Evolutionary conservation across 257 asterid species (phyloP), one percentile per base, ranked within the genome.

Genomic region (Mentha longifolia): DNA sequence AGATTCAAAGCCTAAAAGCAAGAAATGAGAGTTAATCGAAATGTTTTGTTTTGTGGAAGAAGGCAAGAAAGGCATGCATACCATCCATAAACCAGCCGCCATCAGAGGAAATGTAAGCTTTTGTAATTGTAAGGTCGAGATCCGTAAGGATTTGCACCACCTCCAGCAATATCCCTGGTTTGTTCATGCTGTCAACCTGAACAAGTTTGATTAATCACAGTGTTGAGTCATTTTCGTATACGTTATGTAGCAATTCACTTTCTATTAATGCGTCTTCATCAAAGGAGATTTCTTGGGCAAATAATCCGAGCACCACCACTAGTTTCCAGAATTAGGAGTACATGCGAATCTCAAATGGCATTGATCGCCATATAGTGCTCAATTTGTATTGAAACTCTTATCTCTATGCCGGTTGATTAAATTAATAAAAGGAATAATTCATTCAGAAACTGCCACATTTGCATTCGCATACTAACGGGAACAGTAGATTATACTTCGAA

Each of bases 31-130:
- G 30, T 61, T 14, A 19, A 52, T 16, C 41, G 42, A 19, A 65
- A 28, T 30, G 71, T 20, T 74, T 17, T 77, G 55, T 54, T 50
- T 11, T 17, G 11, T 57, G 50, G 37, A 67, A 19, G 59, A 65
- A 70, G 56, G 51, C 37, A 43, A 58, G 67, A 67, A 68, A 55
- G 54, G 49, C 56, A 61, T 11, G 61, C 83, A 16, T 82, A 95
- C 99, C 99, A 70, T 95, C 98, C 99, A 95, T 95, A 89, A 95
- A 95, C 99, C 99, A 95, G 33, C 96, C 92, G 13, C 99, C 99
- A 66, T 95, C 99, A 39, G 99, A 95, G 74, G 97, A 95, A 72
- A 95, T 82, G 81, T 95, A 95, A 28, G 99, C 99, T 83, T 95
- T 95, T 74, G 96, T 92, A 64, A 95, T 92, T 63, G 87, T 78